Base-by-base conservation (phyloP, 1,284 basidiomycete species). In the Wolfiporia cocos region DNA sequence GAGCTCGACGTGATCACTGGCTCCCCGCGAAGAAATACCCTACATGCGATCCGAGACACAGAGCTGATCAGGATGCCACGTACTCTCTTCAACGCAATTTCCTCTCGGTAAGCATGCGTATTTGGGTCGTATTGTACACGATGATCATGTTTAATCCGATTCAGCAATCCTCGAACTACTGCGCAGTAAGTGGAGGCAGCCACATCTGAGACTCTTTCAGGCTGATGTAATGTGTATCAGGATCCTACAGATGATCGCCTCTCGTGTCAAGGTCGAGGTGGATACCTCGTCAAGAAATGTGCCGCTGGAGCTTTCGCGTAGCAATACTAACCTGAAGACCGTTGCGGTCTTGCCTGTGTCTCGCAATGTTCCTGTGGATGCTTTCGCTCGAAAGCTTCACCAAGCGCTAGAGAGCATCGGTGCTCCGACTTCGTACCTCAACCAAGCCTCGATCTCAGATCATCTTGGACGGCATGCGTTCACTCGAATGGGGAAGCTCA, bases 1-100 rank as follows among this genome's bases (percentile, higher is more conserved):
- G 93, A 97, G 60, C 73, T 99, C n/a, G 96, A 99, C 59, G 95
- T 96, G 39, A 98, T 99, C 55, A 97, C 94, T 5, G 89, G 86
- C 50, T 86, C 86, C n/a, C 76, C 78, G 3, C 77, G 96, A 47
- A 76, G 85, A 39, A 93, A 86, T 42, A 99, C 95, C 1, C 79
- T 98, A 9, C 95, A 99, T 64, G 95, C 95, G 3, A 99, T 99
- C 50, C 89, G 95, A 54, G 95, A 99, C 61, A 93, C 92, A 0
- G 96, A 99, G 62, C 73, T 99, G n/a, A 96, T 94, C 34, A 74
- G 93, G 35, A 97, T 99, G 86, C 96, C 95, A 0, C 86, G 92
- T 57, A 97, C 95, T 0, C 71, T 99, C 12, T 99, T 99, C 71
- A 98, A 99, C 61, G 95, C 95, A 0, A 95, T 95, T 44, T 92